phyloP scores from a whole-genome alignment of 2,329 filamentous ascomycete genomes.

The Orbilia javanica region DNA sequence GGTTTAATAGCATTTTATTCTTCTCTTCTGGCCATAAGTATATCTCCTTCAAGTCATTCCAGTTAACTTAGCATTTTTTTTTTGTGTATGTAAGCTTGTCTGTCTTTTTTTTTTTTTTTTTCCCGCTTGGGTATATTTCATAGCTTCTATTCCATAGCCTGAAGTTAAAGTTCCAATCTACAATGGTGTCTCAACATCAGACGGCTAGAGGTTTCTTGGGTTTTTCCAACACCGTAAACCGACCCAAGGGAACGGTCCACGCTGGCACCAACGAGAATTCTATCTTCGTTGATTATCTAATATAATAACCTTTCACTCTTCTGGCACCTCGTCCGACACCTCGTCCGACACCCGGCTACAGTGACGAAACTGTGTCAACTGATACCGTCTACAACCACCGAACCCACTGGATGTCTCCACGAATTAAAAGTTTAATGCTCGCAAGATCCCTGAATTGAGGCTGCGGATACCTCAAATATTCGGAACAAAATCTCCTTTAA shows the following conservation, averaged over 20 bases:
- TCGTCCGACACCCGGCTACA: not conserved
- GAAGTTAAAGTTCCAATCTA: constrained; percentile 4
- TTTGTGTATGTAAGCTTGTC: constrained; percentile 4
- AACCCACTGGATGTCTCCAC: not conserved
- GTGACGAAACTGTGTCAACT: not conserved
- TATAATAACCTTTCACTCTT: not conserved
- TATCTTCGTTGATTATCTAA: constrained; percentile 14
- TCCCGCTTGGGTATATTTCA: constrained; percentile 1
- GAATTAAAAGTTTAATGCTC: too few relatives aligned
- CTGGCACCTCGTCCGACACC: not conserved
- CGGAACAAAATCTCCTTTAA: not conserved
- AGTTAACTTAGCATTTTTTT: constrained; percentile 27
- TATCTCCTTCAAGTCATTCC: constrained; percentile 26
- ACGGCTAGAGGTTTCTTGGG: constrained; percentile 11
- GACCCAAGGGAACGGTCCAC: constrained; percentile 33
- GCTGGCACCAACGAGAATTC: constrained; percentile 19
- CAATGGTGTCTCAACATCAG: constrained; percentile 25
- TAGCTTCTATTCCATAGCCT: not conserved
- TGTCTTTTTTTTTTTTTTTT: not conserved
- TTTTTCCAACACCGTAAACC: constrained; percentile 24
- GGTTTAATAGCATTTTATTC: constrained; percentile 29
- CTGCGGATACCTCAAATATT: not conserved
- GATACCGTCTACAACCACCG: not conserved
- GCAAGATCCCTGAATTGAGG: not conserved
- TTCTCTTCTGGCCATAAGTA: constrained; percentile 2